phyloP scores from a whole-genome alignment of 306 rosid species.

The Medicago ruthenica region DNA sequence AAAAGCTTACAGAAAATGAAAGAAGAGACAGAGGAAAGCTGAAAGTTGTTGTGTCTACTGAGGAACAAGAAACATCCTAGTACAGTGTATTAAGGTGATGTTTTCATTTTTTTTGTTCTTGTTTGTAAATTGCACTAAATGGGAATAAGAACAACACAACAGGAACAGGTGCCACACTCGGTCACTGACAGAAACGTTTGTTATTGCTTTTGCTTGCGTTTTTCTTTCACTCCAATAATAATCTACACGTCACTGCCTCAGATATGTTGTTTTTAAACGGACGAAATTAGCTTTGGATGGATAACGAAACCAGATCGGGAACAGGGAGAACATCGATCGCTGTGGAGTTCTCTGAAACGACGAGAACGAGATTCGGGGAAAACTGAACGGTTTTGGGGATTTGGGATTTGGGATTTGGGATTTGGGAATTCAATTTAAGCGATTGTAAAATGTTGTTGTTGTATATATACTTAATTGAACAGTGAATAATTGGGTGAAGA shows the following conservation, averaged over 20 bases:
- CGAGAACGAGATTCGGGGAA: too few relatives aligned
- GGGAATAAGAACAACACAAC: conserved; percentile 20
- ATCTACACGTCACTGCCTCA: conserved; percentile 38
- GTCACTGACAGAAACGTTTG: conserved; percentile 37
- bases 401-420: too few relatives aligned
- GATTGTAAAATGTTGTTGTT: too few relatives aligned
- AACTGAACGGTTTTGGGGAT: too few relatives aligned
- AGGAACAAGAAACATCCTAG: background rate
- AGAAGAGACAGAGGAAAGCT: conserved; percentile 35
- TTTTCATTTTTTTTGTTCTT: background rate
- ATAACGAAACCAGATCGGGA: too few relatives aligned
- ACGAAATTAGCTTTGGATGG: too few relatives aligned
- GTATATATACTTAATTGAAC: too few relatives aligned
- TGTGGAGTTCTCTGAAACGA: too few relatives aligned
- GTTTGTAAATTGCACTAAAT: conserved; percentile 18
- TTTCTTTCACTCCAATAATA: conserved; percentile 34
- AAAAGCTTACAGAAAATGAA: conserved; percentile 37
- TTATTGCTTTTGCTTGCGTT: conserved; percentile 37
- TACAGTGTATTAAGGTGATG: conserved; percentile 21
- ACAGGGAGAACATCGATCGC: too few relatives aligned
- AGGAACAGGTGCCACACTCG: conserved; percentile 31
- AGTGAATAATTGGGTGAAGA: too few relatives aligned
- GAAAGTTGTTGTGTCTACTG: conserved; percentile 35
- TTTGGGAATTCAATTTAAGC: too few relatives aligned
- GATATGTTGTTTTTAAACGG: background rate